Evolutionary conservation across 2,329 filamentous ascomycete genomes (phyloP), one percentile per base, ranked within the genome.

Genomic region (Ophidiomyces ophidiicola): DNA sequence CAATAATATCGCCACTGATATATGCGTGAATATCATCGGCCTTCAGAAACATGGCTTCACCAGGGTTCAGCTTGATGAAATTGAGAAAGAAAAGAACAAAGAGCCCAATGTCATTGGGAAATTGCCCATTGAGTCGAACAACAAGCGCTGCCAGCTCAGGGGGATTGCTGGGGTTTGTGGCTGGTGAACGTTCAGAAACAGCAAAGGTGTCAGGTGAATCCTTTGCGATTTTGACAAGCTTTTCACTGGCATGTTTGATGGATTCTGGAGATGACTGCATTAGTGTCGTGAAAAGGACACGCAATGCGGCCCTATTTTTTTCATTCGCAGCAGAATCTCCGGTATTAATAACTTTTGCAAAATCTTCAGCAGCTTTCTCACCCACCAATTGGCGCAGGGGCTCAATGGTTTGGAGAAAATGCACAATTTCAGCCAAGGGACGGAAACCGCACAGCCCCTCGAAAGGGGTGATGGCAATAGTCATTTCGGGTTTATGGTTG

Each of bases 401-500:
- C 23, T 75, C 68, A 3, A 85, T 70, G 4, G 67, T 72, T 34
- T 76, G 65, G 21, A 93, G 69, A 60, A 96, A 96, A 58, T 93
- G 83, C 0, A 77, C 70, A 46, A 96, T 90, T 63, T 98, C 87
- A 4, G 66, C 69, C 15, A 94, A 68, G 0, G 90, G 90, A 6
- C 90, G 76, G 69, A 98, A 98, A 23, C 90, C 90, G 54, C 90
- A 98, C 23, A 98, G 74, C 0, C 90, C 90, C 58, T 96, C 88
- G 50, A 98, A 98, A 0, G 85, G 80, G 1, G 90, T 96, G 53
- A 98, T 80, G 46, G 90, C 90, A 60, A 98, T 94, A 46, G 90
- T 87, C 90, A 98, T 98, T 65, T 98, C 90, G 23, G 90, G 90
- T 67, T 98, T 98, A 71, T 98, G 90, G 67, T 98, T 98, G 68